Evolutionary conservation across 2,329 filamentous ascomycete species (phyloP).

Genomic region (Lasiodiplodia citricola): DNA sequence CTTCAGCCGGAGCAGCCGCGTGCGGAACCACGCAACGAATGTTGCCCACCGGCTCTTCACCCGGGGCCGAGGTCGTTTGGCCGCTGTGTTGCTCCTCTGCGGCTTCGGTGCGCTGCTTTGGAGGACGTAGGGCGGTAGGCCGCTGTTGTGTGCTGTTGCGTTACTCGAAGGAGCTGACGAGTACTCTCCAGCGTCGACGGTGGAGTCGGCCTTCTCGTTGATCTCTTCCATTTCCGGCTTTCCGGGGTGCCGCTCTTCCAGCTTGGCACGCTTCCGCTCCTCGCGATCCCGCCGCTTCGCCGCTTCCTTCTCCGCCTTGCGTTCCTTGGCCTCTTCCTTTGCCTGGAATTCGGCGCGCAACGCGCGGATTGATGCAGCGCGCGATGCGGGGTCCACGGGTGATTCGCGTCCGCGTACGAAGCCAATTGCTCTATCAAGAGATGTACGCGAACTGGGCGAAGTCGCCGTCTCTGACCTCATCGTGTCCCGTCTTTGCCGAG

Average conservation of each 20-base stretch:
- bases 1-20: constrained; percentile 57
- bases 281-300: constrained; percentile 50
- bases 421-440: constrained; percentile 61
- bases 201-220: constrained; percentile 34
- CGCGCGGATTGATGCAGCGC: constrained; percentile 62
- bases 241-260: constrained; percentile 47
- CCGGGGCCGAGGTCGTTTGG: constrained; percentile 43
- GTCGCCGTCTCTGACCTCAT: constrained; percentile 55
- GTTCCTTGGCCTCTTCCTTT: constrained; percentile 63
- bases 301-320: constrained; percentile 59
- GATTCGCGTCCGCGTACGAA: constrained; percentile 56
- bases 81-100: constrained; percentile 38
- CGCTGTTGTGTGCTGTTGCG: constrained; percentile 11
- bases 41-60: constrained; percentile 57
- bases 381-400: constrained; percentile 55
- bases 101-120: constrained; percentile 38
- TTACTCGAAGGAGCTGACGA: constrained; percentile 36
- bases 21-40: constrained; percentile 63
- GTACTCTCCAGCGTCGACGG: constrained; percentile 45
- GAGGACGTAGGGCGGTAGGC: constrained; percentile 15
- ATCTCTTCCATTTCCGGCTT: constrained; percentile 46
- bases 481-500: constrained; percentile 55
- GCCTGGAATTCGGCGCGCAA: constrained; percentile 63
- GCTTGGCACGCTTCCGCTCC: constrained; percentile 49
- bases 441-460: constrained; percentile 60